Evolutionary conservation across 371 early-diverging fungal genomes (phyloP).

Genomic region (Mortierella sp.): DNA sequence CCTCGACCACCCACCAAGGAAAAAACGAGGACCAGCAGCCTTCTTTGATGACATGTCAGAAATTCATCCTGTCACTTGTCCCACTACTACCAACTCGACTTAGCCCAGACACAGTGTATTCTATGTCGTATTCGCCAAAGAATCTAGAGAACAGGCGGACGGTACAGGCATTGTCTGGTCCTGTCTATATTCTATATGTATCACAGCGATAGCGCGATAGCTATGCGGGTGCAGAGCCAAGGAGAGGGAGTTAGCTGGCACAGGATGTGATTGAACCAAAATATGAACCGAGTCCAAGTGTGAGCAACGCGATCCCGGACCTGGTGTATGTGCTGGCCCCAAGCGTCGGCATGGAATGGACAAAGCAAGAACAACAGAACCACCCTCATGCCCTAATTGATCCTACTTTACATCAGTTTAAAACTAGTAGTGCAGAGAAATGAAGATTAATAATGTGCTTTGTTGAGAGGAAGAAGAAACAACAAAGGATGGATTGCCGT

Average conservation of each 20-base stretch:
- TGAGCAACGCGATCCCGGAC: neutral
- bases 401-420: neutral
- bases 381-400: neutral
- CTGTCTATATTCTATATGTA: too few relatives aligned
- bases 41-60: too few relatives aligned
- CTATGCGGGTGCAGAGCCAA: neutral
- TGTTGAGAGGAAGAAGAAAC: too few relatives aligned
- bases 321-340: neutral
- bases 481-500: too few relatives aligned
- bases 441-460: too few relatives aligned
- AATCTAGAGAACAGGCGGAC: neutral
- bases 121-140: neutral
- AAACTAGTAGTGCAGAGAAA: too few relatives aligned
- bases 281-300: neutral
- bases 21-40: too few relatives aligned
- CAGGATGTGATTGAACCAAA: neutral
- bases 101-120: too few relatives aligned
- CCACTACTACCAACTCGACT: too few relatives aligned
- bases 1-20: too few relatives aligned
- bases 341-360: neutral
- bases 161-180: neutral
- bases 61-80: too few relatives aligned
- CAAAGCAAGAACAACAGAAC: neutral
- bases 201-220: too few relatives aligned
- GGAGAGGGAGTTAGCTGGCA: neutral